Percentiles rank a stretch among this genome's conserved stretches.
These are phyloP conservation scores for Argentina anserina DNA, from an alignment of 306 rosid genomes.

Conservation along the genomic window DNA sequence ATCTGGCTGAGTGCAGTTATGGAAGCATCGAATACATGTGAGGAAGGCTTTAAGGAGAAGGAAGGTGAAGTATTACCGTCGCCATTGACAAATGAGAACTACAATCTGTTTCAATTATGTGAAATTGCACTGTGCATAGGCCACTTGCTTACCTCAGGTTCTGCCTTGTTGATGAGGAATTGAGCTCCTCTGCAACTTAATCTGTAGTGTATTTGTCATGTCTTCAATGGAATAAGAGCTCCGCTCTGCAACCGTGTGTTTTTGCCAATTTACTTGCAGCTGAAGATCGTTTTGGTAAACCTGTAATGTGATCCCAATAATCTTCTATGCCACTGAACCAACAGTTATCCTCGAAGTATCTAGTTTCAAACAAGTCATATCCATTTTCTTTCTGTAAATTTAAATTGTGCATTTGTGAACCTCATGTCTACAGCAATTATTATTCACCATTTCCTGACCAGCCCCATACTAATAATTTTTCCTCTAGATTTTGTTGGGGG, in stretches of 20 bases:
- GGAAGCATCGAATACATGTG: conserved; percentile 58
- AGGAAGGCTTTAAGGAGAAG: conserved; percentile 47
- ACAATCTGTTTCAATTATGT: conserved; percentile 45
- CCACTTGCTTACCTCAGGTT: conserved; percentile 24
- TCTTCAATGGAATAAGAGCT: background rate
- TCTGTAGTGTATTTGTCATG: background rate
- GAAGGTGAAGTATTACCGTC: conserved; percentile 34
- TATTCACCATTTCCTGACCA: background rate
- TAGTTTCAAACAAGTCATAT: background rate
- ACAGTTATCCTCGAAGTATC: background rate
- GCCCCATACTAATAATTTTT: background rate
- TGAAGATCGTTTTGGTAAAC: background rate
- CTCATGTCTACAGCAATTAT: background rate
- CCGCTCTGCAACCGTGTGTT: background rate
- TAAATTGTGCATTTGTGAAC: background rate
- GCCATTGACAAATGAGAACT: conserved; percentile 53
- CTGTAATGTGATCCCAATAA: background rate
- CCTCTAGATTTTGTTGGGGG: background rate
- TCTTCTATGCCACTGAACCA: background rate
- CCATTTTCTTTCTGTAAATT: background rate
- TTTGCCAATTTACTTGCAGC: background rate
- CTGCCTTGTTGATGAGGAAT: background rate
- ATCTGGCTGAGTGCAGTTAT: conserved; percentile 45
- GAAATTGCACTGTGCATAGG: conserved; percentile 56
- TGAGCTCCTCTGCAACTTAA: background rate